Evolutionary conservation across 108 stramenopile species (phyloP).

Genomic region (Chaetoceros muelleri): DNA sequence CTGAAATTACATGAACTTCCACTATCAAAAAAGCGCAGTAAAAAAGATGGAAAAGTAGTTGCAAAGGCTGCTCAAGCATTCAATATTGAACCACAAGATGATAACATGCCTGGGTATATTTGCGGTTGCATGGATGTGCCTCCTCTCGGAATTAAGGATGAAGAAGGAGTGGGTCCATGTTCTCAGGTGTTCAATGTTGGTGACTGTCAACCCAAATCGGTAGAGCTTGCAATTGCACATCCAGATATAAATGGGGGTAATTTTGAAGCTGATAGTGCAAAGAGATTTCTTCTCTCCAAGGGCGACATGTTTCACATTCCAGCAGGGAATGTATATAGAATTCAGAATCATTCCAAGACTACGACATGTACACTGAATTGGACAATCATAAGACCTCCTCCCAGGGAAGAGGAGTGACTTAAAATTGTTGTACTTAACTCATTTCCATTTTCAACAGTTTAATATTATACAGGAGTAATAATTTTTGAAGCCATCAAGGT

Average conservation of each 20-base stretch:
- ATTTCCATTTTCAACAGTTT: too few species aligned
- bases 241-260: constrained; percentile 55
- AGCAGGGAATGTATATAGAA: constrained; percentile 86
- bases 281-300: constrained; percentile 75
- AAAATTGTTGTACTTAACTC: too few species aligned
- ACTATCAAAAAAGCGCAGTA: constrained; percentile 28
- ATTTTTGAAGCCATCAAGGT: too few species aligned
- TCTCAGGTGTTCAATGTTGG: constrained; percentile 84
- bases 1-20: constrained; percentile 50
- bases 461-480: too few species aligned
- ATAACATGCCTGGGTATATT: constrained; percentile 74
- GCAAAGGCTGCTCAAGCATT: constrained; percentile 80
- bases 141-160: constrained; percentile 80
- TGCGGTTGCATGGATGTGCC: constrained; percentile 79
- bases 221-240: constrained; percentile 80
- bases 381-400: constrained; percentile 84
- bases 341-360: constrained; percentile 81
- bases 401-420: too few species aligned
- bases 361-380: constrained; percentile 72
- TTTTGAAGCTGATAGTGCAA: constrained; percentile 68
- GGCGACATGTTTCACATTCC: constrained; percentile 95
- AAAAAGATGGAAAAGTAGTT: constrained; percentile 59
- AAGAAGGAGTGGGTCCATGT: constrained; percentile 79
- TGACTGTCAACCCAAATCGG: constrained; percentile 49
- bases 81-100: constrained; percentile 47